Conservation (phyloP, 257 asterid species). For the Gardenia jasminoides region DNA sequence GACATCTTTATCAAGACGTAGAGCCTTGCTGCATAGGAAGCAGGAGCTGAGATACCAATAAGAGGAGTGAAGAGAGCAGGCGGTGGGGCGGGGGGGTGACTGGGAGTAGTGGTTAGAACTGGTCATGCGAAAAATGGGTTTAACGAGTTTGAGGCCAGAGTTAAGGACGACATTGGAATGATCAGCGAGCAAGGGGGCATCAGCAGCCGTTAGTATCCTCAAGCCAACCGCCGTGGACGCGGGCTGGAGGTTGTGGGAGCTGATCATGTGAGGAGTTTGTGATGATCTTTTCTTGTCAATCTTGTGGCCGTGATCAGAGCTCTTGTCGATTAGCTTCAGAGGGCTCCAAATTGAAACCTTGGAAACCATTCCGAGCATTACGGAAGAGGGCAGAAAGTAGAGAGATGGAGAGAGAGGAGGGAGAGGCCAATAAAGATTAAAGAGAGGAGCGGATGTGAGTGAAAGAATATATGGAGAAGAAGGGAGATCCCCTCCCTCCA, state of each 20-base stretch:
- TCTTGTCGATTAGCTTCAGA: background rate
- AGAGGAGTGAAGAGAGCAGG: background rate
- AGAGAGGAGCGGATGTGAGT: too few species aligned
- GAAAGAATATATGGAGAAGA: too few species aligned
- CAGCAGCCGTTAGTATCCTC: slow-evolving; percentile 12
- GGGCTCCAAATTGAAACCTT: background rate
- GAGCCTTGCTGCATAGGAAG: slow-evolving; percentile 22
- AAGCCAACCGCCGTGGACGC: slow-evolving; percentile 5
- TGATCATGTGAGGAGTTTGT: background rate
- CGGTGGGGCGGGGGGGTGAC: too few species aligned
- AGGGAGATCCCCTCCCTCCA: too few species aligned
- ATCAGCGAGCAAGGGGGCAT: background rate
- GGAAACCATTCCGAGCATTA: background rate
- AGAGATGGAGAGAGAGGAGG: background rate
- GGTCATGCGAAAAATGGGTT: slow-evolving; percentile 5
- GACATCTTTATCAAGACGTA: slow-evolving; percentile 34
- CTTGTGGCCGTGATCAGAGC: too few species aligned
- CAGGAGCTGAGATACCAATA: slow-evolving; percentile 32
- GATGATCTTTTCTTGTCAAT: background rate
- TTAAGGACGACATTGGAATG: slow-evolving; percentile 19
- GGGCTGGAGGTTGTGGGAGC: background rate
- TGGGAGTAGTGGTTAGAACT: background rate
- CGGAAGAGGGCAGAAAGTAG: background rate
- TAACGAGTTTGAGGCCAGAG: slow-evolving; percentile 5
- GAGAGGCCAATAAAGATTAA: too few species aligned